A percentile compares a stretch with the other conserved stretches of the same genome.
These are phyloP conservation scores for Nothomitra cinnamomea DNA, from an alignment of 2,329 filamentous ascomycete species.

Conservation along the genomic window DNA sequence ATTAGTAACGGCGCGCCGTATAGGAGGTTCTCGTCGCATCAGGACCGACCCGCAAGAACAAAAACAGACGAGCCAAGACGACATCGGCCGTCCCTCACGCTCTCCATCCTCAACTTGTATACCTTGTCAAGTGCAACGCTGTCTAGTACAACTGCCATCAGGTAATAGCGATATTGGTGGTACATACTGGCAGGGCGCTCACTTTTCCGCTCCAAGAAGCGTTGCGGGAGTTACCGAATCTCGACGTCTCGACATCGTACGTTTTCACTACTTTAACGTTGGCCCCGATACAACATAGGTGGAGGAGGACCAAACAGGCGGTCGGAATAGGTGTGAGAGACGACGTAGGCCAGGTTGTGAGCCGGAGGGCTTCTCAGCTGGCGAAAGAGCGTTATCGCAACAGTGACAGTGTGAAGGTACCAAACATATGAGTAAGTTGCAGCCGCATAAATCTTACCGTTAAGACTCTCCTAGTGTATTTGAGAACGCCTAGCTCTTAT, in stretches of 20 bases:
- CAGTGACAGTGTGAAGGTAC: not conserved
- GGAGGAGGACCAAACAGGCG: constrained; percentile 1
- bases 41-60: not conserved
- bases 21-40: constrained; percentile 1
- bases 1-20: constrained; percentile 1
- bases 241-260: not conserved
- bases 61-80: not conserved
- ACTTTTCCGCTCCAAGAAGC: too few species aligned
- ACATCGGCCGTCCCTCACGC: not conserved
- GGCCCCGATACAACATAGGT: not conserved
- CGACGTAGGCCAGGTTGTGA: not conserved
- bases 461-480: not conserved
- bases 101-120: not conserved
- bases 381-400: not conserved
- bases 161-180: too few species aligned
- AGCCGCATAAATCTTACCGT: not conserved
- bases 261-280: not conserved
- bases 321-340: not conserved
- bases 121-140: not conserved
- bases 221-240: constrained; percentile 1
- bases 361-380: not conserved
- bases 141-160: too few species aligned
- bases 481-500: not conserved
- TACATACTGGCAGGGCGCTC: too few species aligned
- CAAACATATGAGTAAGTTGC: not conserved